Percentiles rank a stretch among this genome's conserved stretches.
These are phyloP conservation scores for Xylariaceae sp. DNA, from an alignment of 2,329 filamentous ascomycete species.

Conservation along the genomic window DNA sequence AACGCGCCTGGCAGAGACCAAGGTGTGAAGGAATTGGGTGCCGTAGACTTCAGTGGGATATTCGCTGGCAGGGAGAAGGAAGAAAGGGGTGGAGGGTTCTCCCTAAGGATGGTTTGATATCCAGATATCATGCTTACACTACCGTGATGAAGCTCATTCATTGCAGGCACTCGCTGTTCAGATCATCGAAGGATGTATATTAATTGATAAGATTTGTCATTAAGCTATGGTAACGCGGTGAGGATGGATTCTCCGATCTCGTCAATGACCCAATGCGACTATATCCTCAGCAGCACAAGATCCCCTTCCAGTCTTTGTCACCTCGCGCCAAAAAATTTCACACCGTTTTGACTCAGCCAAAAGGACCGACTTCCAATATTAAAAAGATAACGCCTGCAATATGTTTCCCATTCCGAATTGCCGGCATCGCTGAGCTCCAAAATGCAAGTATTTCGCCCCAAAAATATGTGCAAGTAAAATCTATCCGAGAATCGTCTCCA, in stretches of 20 bases:
- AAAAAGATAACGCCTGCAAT: slow-evolving; percentile 11
- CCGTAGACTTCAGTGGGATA: slow-evolving; percentile 65
- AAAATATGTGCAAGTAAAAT: slow-evolving; percentile 1
- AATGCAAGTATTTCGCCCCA: not conserved
- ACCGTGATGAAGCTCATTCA: too few species aligned
- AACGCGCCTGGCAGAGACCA: slow-evolving; percentile 77
- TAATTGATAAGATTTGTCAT: not conserved
- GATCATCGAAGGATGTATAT: not conserved
- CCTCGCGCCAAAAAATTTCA: not conserved
- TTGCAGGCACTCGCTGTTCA: too few species aligned
- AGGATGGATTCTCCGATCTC: not conserved
- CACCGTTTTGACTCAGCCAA: not conserved
- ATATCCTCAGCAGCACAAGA: too few species aligned
- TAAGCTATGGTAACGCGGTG: not conserved
- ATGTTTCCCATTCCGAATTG: slow-evolving; percentile 4
- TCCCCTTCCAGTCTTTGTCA: not conserved
- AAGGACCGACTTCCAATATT: slow-evolving; percentile 11
- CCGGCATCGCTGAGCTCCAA: slow-evolving; percentile 2
- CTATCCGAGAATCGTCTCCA: slow-evolving; percentile 1
- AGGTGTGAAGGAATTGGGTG: slow-evolving; percentile 48
- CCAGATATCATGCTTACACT: too few species aligned
- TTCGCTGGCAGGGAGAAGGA: slow-evolving; percentile 64
- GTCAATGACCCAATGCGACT: too few species aligned
- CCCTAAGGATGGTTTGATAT: slow-evolving; percentile 54
- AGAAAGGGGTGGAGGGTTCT: slow-evolving; percentile 62